Base-by-base conservation (phyloP, 352 stramenopile genomes). In the Phytophthora citricola region DNA sequence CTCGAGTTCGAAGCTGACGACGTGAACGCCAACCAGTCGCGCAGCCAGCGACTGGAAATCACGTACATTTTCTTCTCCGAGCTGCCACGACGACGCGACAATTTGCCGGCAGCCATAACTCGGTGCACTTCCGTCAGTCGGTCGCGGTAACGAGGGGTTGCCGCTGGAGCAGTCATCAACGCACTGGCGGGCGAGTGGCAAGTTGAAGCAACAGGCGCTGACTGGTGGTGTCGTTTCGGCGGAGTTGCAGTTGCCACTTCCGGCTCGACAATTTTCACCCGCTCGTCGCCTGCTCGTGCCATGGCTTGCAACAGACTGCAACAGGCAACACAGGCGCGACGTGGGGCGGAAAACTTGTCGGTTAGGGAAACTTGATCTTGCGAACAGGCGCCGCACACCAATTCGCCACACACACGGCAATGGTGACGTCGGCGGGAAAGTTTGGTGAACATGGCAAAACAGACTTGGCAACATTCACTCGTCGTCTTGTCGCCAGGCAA, bases 351-450 rank as follows among this genome's bases (percentile, higher is more conserved):
- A 56, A 92, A 92, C 43, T 79, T 76, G 29, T 70, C 71, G 10
- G 70, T 69, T n/a, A 91, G 63, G 31, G 77, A 55, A 15, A 88
- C 80, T 48, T 87, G 79, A 63, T 90, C 84, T 39, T 71, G 70
- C 27, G 85, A 92, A 52, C 87, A 95, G 14, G 79, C 73, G 44
- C 84, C 83, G 46, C 87, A 95, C 38, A 95, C 78, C 44, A 95
- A 64, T 51, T 91, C 79, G 46, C 87, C 87, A 51, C 87, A 95
- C 20, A 93, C 71, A 46, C 87, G 83, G 60, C 87, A 95, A 54
- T 95, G 87, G 66, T 93, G 85, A 8, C 86, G 86, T 1, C 87
- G 85, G 2, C 82, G 79, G 39, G 83, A 84, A 32, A 92, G 75
- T 58, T 84, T 91, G 20, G 82, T 89, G 66, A 93, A 93, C 62